Conservation (phyloP, 1,284 basidiomycete species). For the Lignosus rhinocerotis region DNA sequence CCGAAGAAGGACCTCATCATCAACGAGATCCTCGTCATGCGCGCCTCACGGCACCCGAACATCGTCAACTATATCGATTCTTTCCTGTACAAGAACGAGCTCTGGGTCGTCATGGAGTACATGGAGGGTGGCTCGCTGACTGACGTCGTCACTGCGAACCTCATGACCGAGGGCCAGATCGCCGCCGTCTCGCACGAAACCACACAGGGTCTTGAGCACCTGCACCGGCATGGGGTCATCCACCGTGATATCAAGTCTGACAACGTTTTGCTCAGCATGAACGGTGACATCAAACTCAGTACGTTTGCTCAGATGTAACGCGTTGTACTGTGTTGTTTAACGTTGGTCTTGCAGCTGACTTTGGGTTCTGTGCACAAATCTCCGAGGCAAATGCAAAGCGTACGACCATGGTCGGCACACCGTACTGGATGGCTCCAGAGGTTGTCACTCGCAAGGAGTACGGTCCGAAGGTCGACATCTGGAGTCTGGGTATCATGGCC, state of each 20-base stretch:
- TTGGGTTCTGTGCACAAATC: slow-evolving; percentile 98
- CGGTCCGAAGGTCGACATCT: slow-evolving; percentile 98
- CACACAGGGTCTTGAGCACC: slow-evolving; percentile 86
- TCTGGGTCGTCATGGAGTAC: slow-evolving; percentile 99
- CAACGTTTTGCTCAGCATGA: slow-evolving; percentile 90
- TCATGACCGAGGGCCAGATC: slow-evolving; percentile 96
- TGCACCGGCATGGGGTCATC: slow-evolving; percentile 94
- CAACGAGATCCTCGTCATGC: slow-evolving; percentile 99
- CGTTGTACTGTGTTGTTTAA: slow-evolving; percentile 1
- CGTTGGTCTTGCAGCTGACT: slow-evolving; percentile 72
- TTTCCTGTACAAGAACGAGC: slow-evolving; percentile 95
- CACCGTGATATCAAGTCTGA: slow-evolving; percentile 99
- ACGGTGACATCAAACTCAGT: slow-evolving; percentile 98
- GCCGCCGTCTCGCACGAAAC: slow-evolving; percentile 92
- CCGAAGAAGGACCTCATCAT: slow-evolving; percentile 99
- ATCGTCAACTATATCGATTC: slow-evolving; percentile 99
- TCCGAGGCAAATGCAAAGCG: slow-evolving; percentile 92
- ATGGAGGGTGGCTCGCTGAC: slow-evolving; percentile 96
- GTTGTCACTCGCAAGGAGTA: slow-evolving; percentile 99
- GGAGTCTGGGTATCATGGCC: slow-evolving; percentile 98
- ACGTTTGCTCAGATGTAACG: slow-evolving; percentile 37
- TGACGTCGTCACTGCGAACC: slow-evolving; percentile 94
- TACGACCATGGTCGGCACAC: slow-evolving; percentile 99
- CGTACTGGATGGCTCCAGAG: slow-evolving; percentile 99
- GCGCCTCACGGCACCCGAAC: slow-evolving; percentile 92